Conservation (phyloP, 768 basidiomycete species). For the Gloeophyllum trabeum region DNA sequence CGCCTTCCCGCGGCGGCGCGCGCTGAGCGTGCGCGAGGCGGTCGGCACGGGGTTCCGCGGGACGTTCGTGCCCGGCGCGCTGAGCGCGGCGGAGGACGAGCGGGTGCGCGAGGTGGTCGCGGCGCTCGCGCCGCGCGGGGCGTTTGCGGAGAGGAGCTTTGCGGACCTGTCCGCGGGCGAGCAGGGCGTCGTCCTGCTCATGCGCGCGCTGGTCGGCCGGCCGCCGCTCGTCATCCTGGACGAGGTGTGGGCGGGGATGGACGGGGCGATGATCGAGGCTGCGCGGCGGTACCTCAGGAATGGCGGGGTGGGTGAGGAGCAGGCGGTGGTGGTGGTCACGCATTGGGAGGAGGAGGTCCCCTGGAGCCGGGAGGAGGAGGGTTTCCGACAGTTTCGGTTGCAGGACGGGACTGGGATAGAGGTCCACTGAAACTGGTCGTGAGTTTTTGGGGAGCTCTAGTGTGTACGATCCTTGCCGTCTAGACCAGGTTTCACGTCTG, state of each 20-base stretch:
- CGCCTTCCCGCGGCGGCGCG: constrained; percentile 71
- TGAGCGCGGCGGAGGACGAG: constrained; percentile 21
- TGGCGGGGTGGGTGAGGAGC: constrained; percentile 36
- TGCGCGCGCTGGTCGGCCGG: constrained; percentile 72
- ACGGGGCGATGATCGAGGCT: constrained; percentile 57
- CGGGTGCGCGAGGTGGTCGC: constrained; percentile 49
- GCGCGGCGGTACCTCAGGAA: constrained; percentile 54
- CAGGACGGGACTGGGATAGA: constrained; percentile 16
- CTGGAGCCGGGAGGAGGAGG: constrained; percentile 53
- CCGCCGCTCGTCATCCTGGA: constrained; percentile 77
- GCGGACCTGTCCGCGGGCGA: constrained; percentile 57
- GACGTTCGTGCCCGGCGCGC: constrained; percentile 47
- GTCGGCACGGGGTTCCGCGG: constrained; percentile 86
- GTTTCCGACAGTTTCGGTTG: constrained; percentile 28
- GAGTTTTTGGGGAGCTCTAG: too few relatives aligned
- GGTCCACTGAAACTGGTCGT: not conserved
- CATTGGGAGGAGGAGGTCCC: constrained; percentile 93
- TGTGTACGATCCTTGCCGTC: too few relatives aligned
- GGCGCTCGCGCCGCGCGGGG: constrained; percentile 40
- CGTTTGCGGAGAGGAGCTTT: constrained; percentile 44
- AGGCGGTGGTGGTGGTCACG: constrained; percentile 78
- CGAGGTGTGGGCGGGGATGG: constrained; percentile 93
- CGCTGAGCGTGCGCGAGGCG: constrained; percentile 66
- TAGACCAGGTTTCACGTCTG: too few relatives aligned
- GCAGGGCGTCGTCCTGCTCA: constrained; percentile 72